Evolutionary conservation across 129 eudicot species (phyloP).

Genomic region (Calendula officinalis): DNA sequence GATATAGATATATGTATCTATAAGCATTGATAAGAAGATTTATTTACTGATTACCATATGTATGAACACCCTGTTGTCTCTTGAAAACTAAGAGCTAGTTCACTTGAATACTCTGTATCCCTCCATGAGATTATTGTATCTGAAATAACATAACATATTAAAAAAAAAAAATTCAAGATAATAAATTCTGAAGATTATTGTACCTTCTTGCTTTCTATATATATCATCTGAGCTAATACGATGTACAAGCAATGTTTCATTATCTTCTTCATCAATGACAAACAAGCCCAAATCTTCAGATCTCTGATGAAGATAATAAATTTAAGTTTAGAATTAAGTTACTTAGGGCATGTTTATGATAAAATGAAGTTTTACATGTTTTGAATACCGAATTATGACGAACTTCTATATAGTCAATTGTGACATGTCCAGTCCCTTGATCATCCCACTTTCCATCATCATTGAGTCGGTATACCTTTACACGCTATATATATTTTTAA

Average conservation of each 20-base stretch:
- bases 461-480: slow-evolving; percentile 78
- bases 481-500: slow-evolving; percentile 74
- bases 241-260: slow-evolving; percentile 81
- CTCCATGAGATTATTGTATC: slow-evolving; percentile 96
- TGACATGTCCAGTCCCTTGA: slow-evolving; percentile 95
- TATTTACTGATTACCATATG: slow-evolving; percentile 57
- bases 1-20: neutral
- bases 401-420: slow-evolving; percentile 88
- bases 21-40: neutral
- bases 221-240: slow-evolving; percentile 88
- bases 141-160: slow-evolving; percentile 17
- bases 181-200: neutral
- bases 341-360: neutral
- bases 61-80: slow-evolving; percentile 82
- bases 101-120: slow-evolving; percentile 74
- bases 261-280: slow-evolving; percentile 84
- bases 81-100: slow-evolving; percentile 95
- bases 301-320: slow-evolving; percentile 44
- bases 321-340: slow-evolving; percentile 22
- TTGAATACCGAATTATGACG: slow-evolving; percentile 17
- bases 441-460: slow-evolving; percentile 98
- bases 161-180: neutral
- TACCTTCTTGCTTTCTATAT: slow-evolving; percentile 95
- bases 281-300: slow-evolving; percentile 76
- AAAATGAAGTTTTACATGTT: neutral